Evolutionary conservation across 768 basidiomycete genomes (phyloP).

Genomic region (Kondoa malvinella): DNA sequence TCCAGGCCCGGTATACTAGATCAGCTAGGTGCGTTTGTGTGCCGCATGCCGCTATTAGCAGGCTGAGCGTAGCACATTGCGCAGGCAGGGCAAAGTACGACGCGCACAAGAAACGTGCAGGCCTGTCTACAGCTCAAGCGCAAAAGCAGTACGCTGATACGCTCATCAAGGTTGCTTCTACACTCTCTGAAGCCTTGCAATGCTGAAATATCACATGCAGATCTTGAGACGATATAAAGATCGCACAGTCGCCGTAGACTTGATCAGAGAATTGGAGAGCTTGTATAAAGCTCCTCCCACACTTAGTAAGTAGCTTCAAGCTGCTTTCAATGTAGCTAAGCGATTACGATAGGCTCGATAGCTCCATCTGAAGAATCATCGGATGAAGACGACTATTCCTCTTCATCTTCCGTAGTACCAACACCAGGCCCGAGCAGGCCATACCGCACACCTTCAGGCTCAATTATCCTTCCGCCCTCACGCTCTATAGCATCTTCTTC

Average conservation of each 20-base stretch:
- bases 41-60: too few relatives aligned
- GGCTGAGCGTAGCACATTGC: background rate
- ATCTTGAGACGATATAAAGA: background rate
- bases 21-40: background rate
- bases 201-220: background rate
- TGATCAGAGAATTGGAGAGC: background rate
- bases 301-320: background rate
- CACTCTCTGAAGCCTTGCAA: too few relatives aligned
- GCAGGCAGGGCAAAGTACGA: background rate
- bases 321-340: background rate
- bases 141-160: background rate
- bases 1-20: background rate
- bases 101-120: background rate
- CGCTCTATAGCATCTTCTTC: background rate
- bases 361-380: background rate
- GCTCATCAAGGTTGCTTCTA: background rate
- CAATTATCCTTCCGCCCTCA: background rate
- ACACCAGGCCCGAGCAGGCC: too few relatives aligned
- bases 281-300: background rate
- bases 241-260: background rate
- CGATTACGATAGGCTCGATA: background rate
- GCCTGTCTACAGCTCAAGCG: background rate
- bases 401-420: background rate
- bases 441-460: background rate
- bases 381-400: background rate